Conservation (phyloP, 148 eudicot species). For the Cornus controversa region DNA sequence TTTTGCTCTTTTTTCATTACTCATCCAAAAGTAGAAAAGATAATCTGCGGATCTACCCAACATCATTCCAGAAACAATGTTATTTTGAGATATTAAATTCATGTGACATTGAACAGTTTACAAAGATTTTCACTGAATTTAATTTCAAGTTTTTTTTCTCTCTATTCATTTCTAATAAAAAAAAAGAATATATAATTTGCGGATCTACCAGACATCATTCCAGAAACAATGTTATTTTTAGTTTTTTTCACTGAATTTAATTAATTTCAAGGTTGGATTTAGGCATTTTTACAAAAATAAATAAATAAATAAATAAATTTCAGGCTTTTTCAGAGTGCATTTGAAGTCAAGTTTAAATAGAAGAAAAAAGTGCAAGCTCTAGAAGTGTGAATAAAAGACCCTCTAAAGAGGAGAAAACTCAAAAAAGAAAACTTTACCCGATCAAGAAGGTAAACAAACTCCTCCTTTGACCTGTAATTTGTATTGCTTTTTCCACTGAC, state of each 20-base stretch:
- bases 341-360: too few relatives aligned
- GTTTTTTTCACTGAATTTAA: too few relatives aligned
- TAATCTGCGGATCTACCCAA: background rate
- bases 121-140: too few relatives aligned
- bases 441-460: slow-evolving; percentile 83
- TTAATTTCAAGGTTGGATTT: too few relatives aligned
- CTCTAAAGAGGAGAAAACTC: background rate
- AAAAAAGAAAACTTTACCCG: slow-evolving; percentile 55
- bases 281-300: too few relatives aligned
- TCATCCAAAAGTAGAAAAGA: background rate
- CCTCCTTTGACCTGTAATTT: slow-evolving; percentile 70
- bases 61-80: background rate
- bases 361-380: background rate
- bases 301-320: too few relatives aligned
- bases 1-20: background rate
- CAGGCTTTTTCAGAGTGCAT: too few relatives aligned
- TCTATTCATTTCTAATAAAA: too few relatives aligned
- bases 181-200: too few relatives aligned
- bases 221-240: too few relatives aligned
- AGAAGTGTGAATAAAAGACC: background rate
- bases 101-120: background rate
- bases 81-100: background rate
- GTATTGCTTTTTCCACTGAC: slow-evolving; percentile 89
- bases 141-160: background rate
- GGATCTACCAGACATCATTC: too few relatives aligned